phyloP scores from a whole-genome alignment of 495 filamentous ascomycete species.

The Hypoxylon fragiforme region DNA sequence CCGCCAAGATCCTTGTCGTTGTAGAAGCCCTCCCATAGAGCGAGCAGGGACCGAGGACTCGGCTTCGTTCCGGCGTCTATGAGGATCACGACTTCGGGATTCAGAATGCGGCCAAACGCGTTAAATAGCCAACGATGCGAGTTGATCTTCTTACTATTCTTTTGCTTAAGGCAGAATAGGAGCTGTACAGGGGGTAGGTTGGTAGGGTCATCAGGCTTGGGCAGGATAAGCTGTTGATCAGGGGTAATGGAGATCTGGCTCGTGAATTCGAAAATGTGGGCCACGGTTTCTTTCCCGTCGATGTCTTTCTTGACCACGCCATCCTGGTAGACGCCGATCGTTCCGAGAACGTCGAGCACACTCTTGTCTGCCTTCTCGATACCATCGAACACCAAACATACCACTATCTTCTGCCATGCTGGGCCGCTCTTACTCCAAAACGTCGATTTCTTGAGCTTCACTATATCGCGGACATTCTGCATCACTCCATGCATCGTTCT shows the following conservation, averaged over 20 bases:
- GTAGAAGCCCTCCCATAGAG: slow-evolving; percentile 97
- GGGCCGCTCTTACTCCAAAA: slow-evolving; percentile 99
- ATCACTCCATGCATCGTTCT: slow-evolving; percentile 96
- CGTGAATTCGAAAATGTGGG: slow-evolving; percentile 98
- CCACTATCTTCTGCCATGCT: slow-evolving; percentile 99
- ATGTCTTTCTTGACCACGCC: slow-evolving; percentile 98
- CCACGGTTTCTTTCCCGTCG: slow-evolving; percentile 93
- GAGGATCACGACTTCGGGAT: slow-evolving; percentile 95
- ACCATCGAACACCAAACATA: slow-evolving; percentile 94
- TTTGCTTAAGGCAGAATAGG: slow-evolving; percentile 98
- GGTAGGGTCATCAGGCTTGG: slow-evolving; percentile 79
- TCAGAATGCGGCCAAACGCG: slow-evolving; percentile 92
- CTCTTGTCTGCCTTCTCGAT: slow-evolving; percentile 98
- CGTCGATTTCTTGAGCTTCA: slow-evolving; percentile 96
- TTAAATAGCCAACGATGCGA: slow-evolving; percentile 99
- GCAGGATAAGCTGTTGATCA: slow-evolving; percentile 93
- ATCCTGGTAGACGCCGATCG: slow-evolving; percentile 94
- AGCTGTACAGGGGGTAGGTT: slow-evolving; percentile 95
- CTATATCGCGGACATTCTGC: slow-evolving; percentile 98
- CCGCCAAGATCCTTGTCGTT: slow-evolving; percentile 98
- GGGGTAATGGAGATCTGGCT: slow-evolving; percentile 96
- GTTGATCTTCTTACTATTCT: slow-evolving; percentile 99
- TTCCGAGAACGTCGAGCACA: slow-evolving; percentile 88
- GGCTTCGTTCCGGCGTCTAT: slow-evolving; percentile 97
- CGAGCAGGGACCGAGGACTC: slow-evolving; percentile 83